Evolutionary conservation across 139 green algal species (phyloP).

Genomic region (Trebouxia sp.): DNA sequence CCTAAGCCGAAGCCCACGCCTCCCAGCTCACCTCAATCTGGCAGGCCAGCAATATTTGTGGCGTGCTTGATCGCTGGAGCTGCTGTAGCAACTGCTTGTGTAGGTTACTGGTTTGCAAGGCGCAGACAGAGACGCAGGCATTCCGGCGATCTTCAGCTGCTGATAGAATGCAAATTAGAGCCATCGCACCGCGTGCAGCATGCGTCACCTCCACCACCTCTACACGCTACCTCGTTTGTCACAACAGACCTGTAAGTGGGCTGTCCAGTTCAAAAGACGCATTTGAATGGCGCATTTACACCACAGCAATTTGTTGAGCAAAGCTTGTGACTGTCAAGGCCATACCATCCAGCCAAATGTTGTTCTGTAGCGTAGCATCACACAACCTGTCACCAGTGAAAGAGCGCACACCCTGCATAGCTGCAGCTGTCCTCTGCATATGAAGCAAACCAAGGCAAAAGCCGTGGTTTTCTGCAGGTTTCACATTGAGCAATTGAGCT

Average conservation of each 20-base stretch:
- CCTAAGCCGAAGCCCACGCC: no score
- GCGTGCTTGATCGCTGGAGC: not conserved
- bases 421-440: not conserved
- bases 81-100: conserved; percentile 1
- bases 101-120: not conserved
- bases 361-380: no score
- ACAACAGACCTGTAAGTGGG: conserved; percentile 2
- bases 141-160: not conserved
- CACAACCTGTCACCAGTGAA: no score
- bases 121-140: not conserved
- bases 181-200: not conserved
- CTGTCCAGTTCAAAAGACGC: no score
- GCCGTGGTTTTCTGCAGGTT: conserved; percentile 1
- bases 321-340: no score
- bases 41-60: not conserved
- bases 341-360: no score
- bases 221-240: not conserved
- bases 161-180: not conserved
- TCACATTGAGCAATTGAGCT: not conserved
- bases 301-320: not conserved
- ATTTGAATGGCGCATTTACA: no score
- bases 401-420: not conserved
- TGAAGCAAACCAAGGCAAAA: no score
- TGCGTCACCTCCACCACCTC: not conserved
- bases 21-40: no score